Percentiles rank a stretch among this genome's conserved stretches.
These are phyloP conservation scores for Yarrowia keelungensis DNA, from an alignment of 805 yeast genomes.

Conservation along the genomic window DNA sequence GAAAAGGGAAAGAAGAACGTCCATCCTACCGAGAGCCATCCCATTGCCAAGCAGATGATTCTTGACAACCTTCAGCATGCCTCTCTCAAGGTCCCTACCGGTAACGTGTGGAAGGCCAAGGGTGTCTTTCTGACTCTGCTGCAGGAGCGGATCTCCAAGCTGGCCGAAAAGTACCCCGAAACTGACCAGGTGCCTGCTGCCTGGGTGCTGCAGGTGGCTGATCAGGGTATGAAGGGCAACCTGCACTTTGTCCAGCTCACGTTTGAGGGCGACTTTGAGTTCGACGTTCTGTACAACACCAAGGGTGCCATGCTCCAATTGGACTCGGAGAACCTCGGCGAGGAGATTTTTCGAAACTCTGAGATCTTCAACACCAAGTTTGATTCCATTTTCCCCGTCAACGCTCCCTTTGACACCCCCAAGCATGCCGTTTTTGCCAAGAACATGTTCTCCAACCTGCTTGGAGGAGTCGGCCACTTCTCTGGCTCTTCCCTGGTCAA, in stretches of 20 bases:
- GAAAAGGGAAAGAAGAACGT: conserved; percentile 60
- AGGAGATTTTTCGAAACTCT: conserved; percentile 49
- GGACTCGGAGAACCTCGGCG: conserved; percentile 41
- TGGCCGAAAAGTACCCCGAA: conserved; percentile 51
- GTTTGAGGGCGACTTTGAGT: conserved; percentile 76
- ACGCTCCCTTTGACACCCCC: conserved; percentile 59
- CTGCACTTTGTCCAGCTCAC: conserved; percentile 79
- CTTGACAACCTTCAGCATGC: conserved; percentile 63
- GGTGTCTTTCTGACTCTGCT: conserved; percentile 75
- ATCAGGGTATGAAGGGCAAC: conserved; percentile 73
- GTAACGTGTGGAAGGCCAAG: conserved; percentile 75
- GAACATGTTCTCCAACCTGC: conserved; percentile 77
- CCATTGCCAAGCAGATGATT: conserved; percentile 49
- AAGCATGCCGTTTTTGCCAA: conserved; percentile 67
- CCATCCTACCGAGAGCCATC: conserved; percentile 51
- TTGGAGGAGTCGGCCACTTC: conserved; percentile 91
- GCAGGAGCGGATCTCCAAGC: conserved; percentile 67
- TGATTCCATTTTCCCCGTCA: conserved; percentile 56
- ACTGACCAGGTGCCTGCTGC: conserved; percentile 53
- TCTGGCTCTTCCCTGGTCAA: conserved; percentile 86
- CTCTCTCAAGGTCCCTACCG: conserved; percentile 74
- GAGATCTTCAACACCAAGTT: conserved; percentile 62
- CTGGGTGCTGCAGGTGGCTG: conserved; percentile 59
- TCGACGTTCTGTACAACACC: conserved; percentile 68
- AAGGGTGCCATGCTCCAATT: conserved; percentile 50